Evolutionary conservation across 129 eudicot species (phyloP), one percentile per base, ranked within the genome.

Genomic region (Escallonia rubra): DNA sequence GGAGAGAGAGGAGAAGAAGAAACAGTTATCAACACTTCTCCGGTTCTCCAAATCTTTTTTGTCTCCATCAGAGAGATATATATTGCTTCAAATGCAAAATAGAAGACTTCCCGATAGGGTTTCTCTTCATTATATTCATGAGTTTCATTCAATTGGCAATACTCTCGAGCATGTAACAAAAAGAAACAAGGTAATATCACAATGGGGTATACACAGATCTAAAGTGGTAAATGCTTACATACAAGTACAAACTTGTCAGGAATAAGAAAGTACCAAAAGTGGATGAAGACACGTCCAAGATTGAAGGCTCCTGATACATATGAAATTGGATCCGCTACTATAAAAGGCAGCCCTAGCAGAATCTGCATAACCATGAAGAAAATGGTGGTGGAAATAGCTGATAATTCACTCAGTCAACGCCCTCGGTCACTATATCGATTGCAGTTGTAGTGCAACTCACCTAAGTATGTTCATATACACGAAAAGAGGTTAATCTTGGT

Each of bases 201-300:
- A 23, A 23, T 23, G 34, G 34, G 34, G 0, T 23, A 23, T 23
- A 23, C 34, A 23, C 34, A 1, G 34, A 1, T 23, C 34, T 23
- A 23, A 23, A 23, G 34, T 23, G 34, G 34, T 23, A 23, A 23
- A 23, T 23, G 34, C 34, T 23, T 23, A 23, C 34, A 23, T 23
- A 23, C 34, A 1, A 23, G 34, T 23, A 23, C 34, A 23, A 23
- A 23, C 46, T 38, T 13, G 38, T 40, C 66, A 65, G 72, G 42
- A 63, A 52, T 40, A 64, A 63, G 77, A 50, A 67, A 72, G 64
- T 91, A 92, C 98, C 98, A 92, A 67, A 92, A 92, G 76, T 92
- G 98, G 78, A 92, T 86, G 78, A 92, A 92, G 65, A 92, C 77
- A 2, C 98, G 96, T 55, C 98, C 98, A 69, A 92, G 98, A 74